These are phyloP conservation scores for Vitis cinerea DNA, from an alignment of 164 flowering plant genomes.

Conservation along the genomic window DNA sequence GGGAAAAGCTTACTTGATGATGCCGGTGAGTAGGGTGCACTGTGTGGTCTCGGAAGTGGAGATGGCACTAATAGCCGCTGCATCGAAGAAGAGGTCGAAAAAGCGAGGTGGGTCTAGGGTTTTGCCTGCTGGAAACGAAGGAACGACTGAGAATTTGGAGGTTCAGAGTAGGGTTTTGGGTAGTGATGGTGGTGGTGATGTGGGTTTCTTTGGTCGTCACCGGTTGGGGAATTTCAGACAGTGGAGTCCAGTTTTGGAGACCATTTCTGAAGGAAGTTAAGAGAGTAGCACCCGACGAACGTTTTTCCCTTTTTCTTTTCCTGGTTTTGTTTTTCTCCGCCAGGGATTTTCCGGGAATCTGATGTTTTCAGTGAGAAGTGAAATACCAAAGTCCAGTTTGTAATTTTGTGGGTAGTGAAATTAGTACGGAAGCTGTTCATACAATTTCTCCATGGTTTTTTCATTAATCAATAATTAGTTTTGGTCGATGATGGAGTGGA, in stretches of 20 bases:
- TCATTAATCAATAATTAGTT: no score
- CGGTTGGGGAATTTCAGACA: constrained; percentile 6
- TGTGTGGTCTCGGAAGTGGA: constrained; percentile 32
- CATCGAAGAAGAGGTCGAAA: constrained; percentile 5
- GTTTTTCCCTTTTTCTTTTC: no score
- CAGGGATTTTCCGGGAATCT: no score
- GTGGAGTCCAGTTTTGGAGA: constrained; percentile 40
- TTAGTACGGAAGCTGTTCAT: no score
- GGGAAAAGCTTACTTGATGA: constrained; percentile 39
- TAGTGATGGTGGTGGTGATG: not conserved
- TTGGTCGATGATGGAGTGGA: no score
- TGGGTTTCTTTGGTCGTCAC: constrained; percentile 2
- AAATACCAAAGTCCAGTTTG: no score
- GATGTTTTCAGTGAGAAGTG: no score
- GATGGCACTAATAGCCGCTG: constrained; percentile 20
- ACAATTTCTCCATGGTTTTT: no score
- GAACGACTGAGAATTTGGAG: not conserved
- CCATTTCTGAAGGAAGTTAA: constrained; percentile 25
- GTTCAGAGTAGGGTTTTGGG: not conserved
- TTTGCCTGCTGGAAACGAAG: constrained; percentile 3
- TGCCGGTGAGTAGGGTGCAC: constrained; percentile 27
- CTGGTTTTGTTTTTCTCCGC: no score
- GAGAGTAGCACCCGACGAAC: no score
- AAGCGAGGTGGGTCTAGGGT: constrained; percentile 3
- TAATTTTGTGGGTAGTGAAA: no score